Evolutionary conservation across 768 basidiomycete genomes (phyloP).

Genomic region (Solioccasus polychromus): DNA sequence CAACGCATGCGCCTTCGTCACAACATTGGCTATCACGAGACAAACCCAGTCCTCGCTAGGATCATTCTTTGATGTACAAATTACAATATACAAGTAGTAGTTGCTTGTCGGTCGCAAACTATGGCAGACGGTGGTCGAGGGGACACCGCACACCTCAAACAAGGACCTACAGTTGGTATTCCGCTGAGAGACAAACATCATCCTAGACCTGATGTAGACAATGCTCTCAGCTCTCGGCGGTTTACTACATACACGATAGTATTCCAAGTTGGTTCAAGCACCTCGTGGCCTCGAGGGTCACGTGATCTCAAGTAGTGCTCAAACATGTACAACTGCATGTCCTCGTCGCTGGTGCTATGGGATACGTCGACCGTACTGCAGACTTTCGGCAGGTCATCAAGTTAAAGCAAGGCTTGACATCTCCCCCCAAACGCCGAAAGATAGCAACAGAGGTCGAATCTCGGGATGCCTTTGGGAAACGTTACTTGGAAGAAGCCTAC

Average conservation of each 20-base stretch:
- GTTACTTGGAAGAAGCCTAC: constrained; percentile 75
- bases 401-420: constrained; percentile 40
- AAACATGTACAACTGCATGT: neutral
- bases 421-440: constrained; percentile 54
- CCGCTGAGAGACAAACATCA: constrained; percentile 28
- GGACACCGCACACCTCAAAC: constrained; percentile 72
- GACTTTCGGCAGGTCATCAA: constrained; percentile 56
- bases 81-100: constrained; percentile 29
- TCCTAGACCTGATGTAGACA: constrained; percentile 15
- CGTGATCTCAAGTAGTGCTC: neutral
- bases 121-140: constrained; percentile 59
- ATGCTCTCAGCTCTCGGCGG: constrained; percentile 24
- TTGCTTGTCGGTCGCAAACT: constrained; percentile 41
- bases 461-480: constrained; percentile 51
- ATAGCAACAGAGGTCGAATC: constrained; percentile 35
- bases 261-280: constrained; percentile 2
- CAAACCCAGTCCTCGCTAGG: constrained; percentile 9
- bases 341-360: constrained; percentile 40
- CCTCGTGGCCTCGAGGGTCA: no score
- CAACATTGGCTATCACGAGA: constrained; percentile 15
- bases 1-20: constrained; percentile 44
- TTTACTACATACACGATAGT: constrained; percentile 6
- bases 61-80: constrained; percentile 19
- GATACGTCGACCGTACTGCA: constrained; percentile 54
- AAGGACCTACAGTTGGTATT: constrained; percentile 46